Percentiles rank a stretch among this genome's conserved stretches.
Evolutionary conservation across 345 rosid species (phyloP).

Genomic region (Pistacia vera): DNA sequence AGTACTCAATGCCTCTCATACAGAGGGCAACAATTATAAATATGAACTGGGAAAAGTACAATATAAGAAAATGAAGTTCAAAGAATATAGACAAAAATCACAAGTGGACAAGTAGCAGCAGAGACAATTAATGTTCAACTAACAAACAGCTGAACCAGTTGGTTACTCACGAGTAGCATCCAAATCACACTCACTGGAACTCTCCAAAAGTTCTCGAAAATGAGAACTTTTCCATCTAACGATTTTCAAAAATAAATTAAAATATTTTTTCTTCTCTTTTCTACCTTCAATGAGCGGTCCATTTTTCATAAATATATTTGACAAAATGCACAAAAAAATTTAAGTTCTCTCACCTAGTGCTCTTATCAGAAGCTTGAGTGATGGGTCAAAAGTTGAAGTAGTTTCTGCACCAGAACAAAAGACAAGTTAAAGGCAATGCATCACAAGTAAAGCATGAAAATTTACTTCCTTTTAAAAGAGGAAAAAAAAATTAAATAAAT

Average conservation of each 20-base stretch:
- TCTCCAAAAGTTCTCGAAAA: constrained; percentile 37
- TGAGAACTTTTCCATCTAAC: constrained; percentile 24
- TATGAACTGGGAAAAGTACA: constrained; percentile 15
- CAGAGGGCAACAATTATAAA: constrained; percentile 10
- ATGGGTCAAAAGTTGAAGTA: constrained; percentile 34
- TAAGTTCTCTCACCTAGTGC: constrained; percentile 35
- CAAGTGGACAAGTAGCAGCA: constrained; percentile 28
- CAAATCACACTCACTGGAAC: constrained; percentile 41
- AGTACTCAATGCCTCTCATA: constrained; percentile 6
- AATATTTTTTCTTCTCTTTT: neutral
- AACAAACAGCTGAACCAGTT: constrained; percentile 54
- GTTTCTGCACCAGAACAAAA: constrained; percentile 36
- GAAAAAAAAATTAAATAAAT: constrained; percentile 15
- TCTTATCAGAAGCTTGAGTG: constrained; percentile 33
- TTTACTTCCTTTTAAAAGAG: constrained; percentile 29
- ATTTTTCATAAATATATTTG: neutral
- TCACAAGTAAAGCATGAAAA: constrained; percentile 59
- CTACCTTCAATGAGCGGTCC: constrained; percentile 4
- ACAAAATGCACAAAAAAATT: constrained; percentile 15
- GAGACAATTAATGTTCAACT: constrained; percentile 59
- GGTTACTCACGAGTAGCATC: constrained; percentile 69
- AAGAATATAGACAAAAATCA: constrained; percentile 28
- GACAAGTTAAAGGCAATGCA: constrained; percentile 30
- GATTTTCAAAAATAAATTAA: constrained; percentile 19
- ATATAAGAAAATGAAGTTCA: constrained; percentile 16